Evolutionary conservation across 371 early-diverging fungal genomes (phyloP).

Genomic region (Apophysomyces ossiformis): DNA sequence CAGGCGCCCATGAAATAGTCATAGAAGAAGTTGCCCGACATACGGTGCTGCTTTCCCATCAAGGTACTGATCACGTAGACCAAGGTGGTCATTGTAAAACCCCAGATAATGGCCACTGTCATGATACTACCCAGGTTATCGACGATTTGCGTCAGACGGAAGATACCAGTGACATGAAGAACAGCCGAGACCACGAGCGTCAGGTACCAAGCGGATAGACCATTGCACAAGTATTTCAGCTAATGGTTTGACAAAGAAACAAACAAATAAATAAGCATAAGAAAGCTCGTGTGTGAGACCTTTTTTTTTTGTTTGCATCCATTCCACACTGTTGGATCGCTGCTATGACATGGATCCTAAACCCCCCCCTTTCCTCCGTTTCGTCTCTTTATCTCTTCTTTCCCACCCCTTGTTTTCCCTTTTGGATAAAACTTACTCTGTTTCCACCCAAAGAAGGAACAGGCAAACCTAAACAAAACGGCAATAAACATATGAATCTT

Average conservation of each 20-base stretch:
- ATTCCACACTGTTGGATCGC: too few relatives aligned
- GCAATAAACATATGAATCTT: too few relatives aligned
- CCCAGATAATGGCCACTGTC: conserved; percentile 61
- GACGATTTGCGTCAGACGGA: conserved; percentile 59
- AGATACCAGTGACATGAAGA: conserved; percentile 54
- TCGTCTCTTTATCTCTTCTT: too few relatives aligned
- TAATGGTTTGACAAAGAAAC: conserved; percentile 14
- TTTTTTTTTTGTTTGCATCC: too few relatives aligned
- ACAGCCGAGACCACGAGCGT: conserved; percentile 50
- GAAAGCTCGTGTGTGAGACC: too few relatives aligned
- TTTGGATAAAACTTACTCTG: conserved; percentile 33
- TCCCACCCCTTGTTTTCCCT: not conserved
- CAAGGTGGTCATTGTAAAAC: conserved; percentile 53
- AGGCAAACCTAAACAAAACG: conserved; percentile 47
- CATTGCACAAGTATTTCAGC: conserved; percentile 68
- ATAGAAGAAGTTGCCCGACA: conserved; percentile 79
- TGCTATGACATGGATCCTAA: too few relatives aligned
- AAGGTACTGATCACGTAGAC: conserved; percentile 43
- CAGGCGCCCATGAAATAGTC: conserved; percentile 79
- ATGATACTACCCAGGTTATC: conserved; percentile 68
- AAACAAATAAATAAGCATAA: conserved; percentile 13
- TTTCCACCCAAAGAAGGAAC: conserved; percentile 68
- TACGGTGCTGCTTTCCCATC: conserved; percentile 54
- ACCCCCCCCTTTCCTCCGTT: not conserved
- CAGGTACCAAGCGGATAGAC: conserved; percentile 58